Base-by-base conservation (phyloP, 2,329 filamentous ascomycete genomes). In the Pseudodiploospora longispora region DNA sequence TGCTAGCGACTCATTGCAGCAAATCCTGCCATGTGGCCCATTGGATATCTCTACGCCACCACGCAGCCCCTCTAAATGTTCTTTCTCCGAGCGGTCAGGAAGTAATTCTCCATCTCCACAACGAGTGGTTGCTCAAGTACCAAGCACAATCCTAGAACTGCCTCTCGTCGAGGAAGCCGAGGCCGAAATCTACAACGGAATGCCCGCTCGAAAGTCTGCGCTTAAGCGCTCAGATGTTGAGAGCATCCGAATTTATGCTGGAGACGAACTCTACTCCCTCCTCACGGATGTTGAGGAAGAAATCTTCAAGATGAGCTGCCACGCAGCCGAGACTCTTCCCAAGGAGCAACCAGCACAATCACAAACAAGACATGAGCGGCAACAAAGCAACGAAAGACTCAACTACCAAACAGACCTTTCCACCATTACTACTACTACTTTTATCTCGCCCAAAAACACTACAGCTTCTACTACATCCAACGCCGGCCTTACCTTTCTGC, bases 211-310 rank as follows among this genome's bases (percentile, higher is more conserved):
- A 43, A 45, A 50, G 6, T 46, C 48, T 30, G 57, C 55, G 35
- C 32, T 55, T 29, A 62, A 54, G 30, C 64, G 72, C 36, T 55
- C 61, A 9, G 71, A 71, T 27, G 70, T 79, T 33, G 78, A 85
- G 59, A 84, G 80, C 57, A 85, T 85, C 47, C 76, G 77, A 27
- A 73, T 85, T 52, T 85, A 85, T 51, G 80, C 80, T 27, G 81
- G 81, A 47, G 76, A 78, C 47, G 80, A 83, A 38, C 75, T 87
- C 6, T 84, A 81, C 51, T 74, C 77, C 2, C 69, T 86, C 2
- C 67, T 86, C 35, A 78, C 76, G 1, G 82, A 85, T 51, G 82
- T 85, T 10, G 80, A 85, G 59, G 57, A 62, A 38, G 64, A 68
- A 40, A 63, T 66, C 41, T 60, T 57, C 41, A 64, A 60, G 46